These are phyloP conservation scores for Thuidium tamariscinum DNA, from an alignment of 225 moss, liverwort and hornwort genomes.

Conservation along the genomic window DNA sequence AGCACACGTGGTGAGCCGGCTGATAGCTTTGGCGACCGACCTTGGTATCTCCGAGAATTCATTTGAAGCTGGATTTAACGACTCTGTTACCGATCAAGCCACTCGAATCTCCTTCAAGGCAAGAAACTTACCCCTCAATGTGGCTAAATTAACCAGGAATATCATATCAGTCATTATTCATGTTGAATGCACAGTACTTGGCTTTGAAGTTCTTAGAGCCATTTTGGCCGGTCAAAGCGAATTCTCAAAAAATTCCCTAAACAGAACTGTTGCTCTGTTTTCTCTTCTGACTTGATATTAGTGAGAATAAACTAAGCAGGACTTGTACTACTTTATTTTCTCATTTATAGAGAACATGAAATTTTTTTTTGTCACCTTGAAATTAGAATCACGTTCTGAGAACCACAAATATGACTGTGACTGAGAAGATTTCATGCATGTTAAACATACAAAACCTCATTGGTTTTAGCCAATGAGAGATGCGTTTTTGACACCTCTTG, in stretches of 20 bases:
- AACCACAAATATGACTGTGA: background rate
- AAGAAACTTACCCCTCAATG: background rate
- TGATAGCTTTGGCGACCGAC: constrained; percentile 46
- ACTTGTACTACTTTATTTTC: background rate
- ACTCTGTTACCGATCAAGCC: constrained; percentile 52
- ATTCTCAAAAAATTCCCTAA: background rate
- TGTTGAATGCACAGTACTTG: background rate
- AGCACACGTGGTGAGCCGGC: constrained; percentile 54
- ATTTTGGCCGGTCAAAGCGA: background rate
- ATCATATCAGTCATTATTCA: background rate
- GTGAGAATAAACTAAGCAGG: background rate
- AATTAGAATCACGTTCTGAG: background rate
- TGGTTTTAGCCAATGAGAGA: background rate
- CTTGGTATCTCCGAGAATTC: constrained; percentile 45
- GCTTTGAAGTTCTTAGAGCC: background rate
- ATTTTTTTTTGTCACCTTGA: background rate
- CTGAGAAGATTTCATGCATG: background rate
- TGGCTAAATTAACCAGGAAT: background rate
- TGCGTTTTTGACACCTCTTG: background rate
- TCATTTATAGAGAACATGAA: too few species aligned
- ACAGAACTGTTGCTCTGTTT: background rate
- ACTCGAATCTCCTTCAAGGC: constrained; percentile 86
- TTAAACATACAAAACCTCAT: background rate
- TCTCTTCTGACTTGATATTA: background rate
- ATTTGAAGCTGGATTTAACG: constrained; percentile 49